A percentile compares a stretch with the other conserved stretches of the same genome.
Conservation (phyloP, 805 yeast species). For the Kluyveromyces siamensis region DNA sequence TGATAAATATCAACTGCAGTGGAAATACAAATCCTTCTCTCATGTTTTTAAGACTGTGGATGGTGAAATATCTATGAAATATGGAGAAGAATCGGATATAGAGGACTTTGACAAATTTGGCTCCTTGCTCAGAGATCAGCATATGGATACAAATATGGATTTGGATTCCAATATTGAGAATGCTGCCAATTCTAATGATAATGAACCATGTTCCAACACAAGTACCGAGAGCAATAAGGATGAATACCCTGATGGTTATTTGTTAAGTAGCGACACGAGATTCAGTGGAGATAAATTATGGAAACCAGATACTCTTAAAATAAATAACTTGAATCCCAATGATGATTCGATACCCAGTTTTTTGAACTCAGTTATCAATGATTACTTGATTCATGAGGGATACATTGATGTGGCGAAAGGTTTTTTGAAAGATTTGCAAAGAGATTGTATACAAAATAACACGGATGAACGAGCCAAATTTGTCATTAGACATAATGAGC, state of each 20-base stretch:
- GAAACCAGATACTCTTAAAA: conserved; percentile 15
- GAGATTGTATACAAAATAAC: conserved; percentile 18
- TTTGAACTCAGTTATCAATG: conserved; percentile 24
- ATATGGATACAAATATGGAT: conserved; percentile 8
- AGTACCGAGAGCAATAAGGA: conserved; percentile 6
- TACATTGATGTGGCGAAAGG: conserved; percentile 44
- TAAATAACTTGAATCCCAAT: conserved; percentile 17
- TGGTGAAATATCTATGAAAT: conserved; percentile 2
- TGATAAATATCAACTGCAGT: conserved; percentile 38
- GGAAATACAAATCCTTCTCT: conserved; percentile 32
- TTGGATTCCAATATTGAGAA: conserved; percentile 24
- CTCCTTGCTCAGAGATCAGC: conserved; percentile 5
- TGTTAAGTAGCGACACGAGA: conserved; percentile 15
- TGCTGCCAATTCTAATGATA: conserved; percentile 8
- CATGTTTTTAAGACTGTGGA: conserved; percentile 18
- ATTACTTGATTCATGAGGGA: conserved; percentile 52
- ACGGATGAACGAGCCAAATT: conserved; percentile 11
- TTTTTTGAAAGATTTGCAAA: conserved; percentile 37
- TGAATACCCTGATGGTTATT: conserved; percentile 7
- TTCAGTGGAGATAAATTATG: conserved; percentile 13
- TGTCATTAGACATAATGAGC: conserved; percentile 23
- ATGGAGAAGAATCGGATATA: conserved; percentile 5
- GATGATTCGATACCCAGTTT: conserved; percentile 23
- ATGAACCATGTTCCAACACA: conserved; percentile 4
- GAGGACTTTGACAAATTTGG: conserved; percentile 6